Evolutionary conservation across 169 alveolate species (phyloP).

Genomic region (Cryptosporidium xiaoi): DNA sequence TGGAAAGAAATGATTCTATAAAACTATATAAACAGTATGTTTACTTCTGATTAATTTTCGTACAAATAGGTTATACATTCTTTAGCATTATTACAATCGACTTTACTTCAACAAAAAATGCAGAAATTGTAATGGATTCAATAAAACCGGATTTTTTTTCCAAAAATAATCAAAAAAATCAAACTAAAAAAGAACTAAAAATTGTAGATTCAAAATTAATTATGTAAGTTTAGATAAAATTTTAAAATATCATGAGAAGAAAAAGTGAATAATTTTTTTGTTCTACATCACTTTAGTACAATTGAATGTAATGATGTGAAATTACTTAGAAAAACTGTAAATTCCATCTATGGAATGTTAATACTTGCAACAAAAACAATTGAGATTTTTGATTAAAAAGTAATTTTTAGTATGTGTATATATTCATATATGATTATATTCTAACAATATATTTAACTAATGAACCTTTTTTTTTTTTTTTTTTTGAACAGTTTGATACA

Average conservation of each 20-base stretch:
- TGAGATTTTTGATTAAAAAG: conserved; percentile 5
- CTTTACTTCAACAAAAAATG: conserved; percentile 6
- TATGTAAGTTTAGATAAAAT: conserved; percentile 7
- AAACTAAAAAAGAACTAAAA: conserved; percentile 4
- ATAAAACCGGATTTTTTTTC: conserved; percentile 48
- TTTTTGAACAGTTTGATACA: no score
- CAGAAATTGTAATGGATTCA: conserved; percentile 47
- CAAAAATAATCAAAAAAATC: neutral
- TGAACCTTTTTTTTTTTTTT: no score
- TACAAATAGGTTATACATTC: no score
- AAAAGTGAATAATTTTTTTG: neutral
- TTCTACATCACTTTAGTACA: neutral
- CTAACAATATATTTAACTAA: no score
- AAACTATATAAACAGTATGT: no score
- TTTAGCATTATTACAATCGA: conserved; percentile 33
- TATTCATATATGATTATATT: no score
- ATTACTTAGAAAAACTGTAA: conserved; percentile 31
- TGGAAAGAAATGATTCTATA: no score
- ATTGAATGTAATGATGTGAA: conserved; percentile 30
- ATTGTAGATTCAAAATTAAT: conserved; percentile 11
- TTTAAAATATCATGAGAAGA: neutral
- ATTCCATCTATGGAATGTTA: conserved; percentile 35
- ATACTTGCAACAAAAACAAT: conserved; percentile 43
- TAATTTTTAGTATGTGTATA: neutral
- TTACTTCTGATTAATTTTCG: neutral